Evolutionary conservation across 495 filamentous ascomycete genomes (phyloP), one percentile per base, ranked within the genome.

Genomic region (Tuber umbilicatum): DNA sequence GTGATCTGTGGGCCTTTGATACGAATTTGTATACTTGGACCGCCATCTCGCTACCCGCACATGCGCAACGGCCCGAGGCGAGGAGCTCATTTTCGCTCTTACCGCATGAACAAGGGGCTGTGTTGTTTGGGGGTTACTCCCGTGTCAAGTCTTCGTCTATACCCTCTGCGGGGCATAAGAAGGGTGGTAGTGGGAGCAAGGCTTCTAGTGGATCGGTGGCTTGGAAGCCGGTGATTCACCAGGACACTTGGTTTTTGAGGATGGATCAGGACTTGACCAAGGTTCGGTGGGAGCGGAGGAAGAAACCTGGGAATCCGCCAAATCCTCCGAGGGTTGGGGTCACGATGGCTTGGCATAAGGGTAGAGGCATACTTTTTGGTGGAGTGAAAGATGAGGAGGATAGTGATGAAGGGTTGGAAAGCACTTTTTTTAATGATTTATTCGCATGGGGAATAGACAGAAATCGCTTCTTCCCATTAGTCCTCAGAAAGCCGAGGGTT

Each of bases 321-420:
- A 93, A 89, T 77, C 95, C 95, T 7, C 74, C 92, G 2, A 88
- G 94, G 38, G 94, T 93, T 2, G 95, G 95, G 69, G 88, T 92
- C 23, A 97, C 94, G 2, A 97, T 97, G 93, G 88, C 92, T 0
- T 91, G 90, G 81, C 95, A 98, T 83, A 94, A 93, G 83, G 94
- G 95, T 1, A 89, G 95, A 74, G 95, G 95, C 2, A 93, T 99
- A 75, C 84, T 91, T 83, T 99, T 99, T 80, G 95, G 95, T 55
- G 95, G 95, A 73, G 95, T 99, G 9, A 92, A 97, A 75, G 95
- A 98, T 80, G 91, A 97, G 1, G 94, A 97, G 81, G 88, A 97
- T 81, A 96, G 87, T 76, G 95, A 99, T 81, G 95, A 99, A 84
- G 93, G 92, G 17, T 94, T 99, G 55, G 93, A 98, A 27, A 95